Conservation (phyloP, 1,139 yeast species). For the Diutina catenulata region DNA sequence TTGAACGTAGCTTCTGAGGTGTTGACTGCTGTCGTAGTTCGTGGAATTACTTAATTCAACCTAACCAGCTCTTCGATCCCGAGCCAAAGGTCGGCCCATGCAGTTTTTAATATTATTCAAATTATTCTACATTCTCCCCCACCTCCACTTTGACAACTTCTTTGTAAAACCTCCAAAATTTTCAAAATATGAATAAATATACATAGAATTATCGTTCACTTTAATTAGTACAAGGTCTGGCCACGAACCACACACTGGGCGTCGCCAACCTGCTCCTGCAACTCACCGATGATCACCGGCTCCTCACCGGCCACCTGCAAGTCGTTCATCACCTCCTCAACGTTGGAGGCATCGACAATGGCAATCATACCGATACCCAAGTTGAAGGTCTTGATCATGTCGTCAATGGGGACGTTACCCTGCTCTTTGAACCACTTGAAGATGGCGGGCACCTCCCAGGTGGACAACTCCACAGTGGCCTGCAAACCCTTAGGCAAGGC, state of each 20-base stretch:
- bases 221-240: constrained; percentile 1
- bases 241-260: constrained; percentile 4
- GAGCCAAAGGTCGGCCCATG: too few species aligned
- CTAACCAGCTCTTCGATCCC: too few species aligned
- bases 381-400: constrained; percentile 83
- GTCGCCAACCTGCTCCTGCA: constrained; percentile 24
- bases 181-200: too few species aligned
- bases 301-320: constrained; percentile 61
- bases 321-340: constrained; percentile 39
- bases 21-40: too few species aligned
- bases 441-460: constrained; percentile 79
- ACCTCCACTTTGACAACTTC: too few species aligned
- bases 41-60: too few species aligned
- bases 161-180: too few species aligned
- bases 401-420: constrained; percentile 80
- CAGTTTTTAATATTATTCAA: too few species aligned
- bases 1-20: too few species aligned
- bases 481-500: constrained; percentile 73
- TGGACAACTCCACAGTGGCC: constrained; percentile 67
- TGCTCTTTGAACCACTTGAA: constrained; percentile 91
- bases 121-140: too few species aligned
- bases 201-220: background rate
- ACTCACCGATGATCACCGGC: constrained; percentile 68
- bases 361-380: constrained; percentile 97
- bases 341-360: constrained; percentile 60